Evolutionary conservation across 768 basidiomycete genomes (phyloP), one percentile per base, ranked within the genome.

Genomic region (Tulasnella sp.): DNA sequence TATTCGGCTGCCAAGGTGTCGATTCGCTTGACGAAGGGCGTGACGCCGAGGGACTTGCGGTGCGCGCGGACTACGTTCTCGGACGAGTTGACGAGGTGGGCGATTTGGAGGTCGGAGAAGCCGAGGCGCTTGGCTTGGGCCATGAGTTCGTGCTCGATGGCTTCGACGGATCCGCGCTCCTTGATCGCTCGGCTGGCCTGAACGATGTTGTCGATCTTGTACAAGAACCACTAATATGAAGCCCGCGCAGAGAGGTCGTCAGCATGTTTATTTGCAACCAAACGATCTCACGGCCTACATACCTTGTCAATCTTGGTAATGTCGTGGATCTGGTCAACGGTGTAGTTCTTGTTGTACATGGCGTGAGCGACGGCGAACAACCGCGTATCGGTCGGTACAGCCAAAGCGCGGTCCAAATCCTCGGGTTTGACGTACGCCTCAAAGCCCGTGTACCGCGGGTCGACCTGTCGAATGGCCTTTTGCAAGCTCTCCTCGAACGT

Each of bases 201-300:
- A 79, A 99, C 96, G 80, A 99, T 98, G 86, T 99, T 99, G 87
- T 99, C 97, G 76, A 99, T 93, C 88, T 99, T 99, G 90, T 98
- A 92, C 80, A 99, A 87, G 90, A 95, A 99, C 98, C 98, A 99
- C 93, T 96, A 79, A 71, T n/a, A n/a, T n/a, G n/a, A 48, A 34
- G 75, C 21, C 19, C 36, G 44, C 34, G 5, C 16, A 46, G 34
- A 6, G 40, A 73, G 72, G 14, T 34, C n/a, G 39, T 38, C n/a
- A 72, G 36, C 34, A 36, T 12, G 36, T 62, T 36, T 6, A 2
- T 74, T 40, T 19, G 68, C 34, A 16, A n/a, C 6, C 16, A 62
- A 77, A 34, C 12, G n/a, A n/a, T 38, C 36, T 31, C n/a, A 74
- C 7, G 24, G 38, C 31, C 24, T 16, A 79, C 86, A 24, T 77